These are phyloP conservation scores for Chaetomiaceae sp. DNA, from an alignment of 2,329 filamentous ascomycete species.

Conservation along the genomic window DNA sequence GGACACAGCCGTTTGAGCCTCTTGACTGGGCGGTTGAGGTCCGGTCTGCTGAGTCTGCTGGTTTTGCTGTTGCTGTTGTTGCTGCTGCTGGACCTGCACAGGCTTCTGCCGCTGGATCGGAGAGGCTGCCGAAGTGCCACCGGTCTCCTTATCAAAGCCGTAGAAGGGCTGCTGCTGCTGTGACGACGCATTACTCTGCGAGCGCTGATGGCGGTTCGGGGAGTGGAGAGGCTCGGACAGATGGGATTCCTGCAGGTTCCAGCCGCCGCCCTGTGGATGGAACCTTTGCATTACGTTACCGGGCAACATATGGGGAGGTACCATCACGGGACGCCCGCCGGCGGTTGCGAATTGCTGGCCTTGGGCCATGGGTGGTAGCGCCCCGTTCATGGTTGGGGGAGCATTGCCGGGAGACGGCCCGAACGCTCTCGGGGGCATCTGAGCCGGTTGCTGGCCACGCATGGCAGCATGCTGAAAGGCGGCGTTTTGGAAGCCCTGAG, in stretches of 20 bases:
- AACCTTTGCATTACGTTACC: slow-evolving; percentile 40
- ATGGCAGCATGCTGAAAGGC: slow-evolving; percentile 4
- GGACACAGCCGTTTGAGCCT: slow-evolving; percentile 1
- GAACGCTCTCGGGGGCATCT: slow-evolving; percentile 9
- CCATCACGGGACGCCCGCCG: slow-evolving; percentile 14
- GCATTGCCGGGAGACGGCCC: slow-evolving; percentile 13
- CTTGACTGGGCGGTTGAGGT: slow-evolving; percentile 8
- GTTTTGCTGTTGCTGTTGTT: slow-evolving; percentile 3
- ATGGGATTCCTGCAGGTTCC: slow-evolving; percentile 53
- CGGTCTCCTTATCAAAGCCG: slow-evolving; percentile 51
- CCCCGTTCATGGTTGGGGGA: slow-evolving; percentile 14
- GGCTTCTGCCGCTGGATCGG: slow-evolving; percentile 37
- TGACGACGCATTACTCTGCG: slow-evolving; percentile 30
- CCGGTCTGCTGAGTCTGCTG: slow-evolving; percentile 7
- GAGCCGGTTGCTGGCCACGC: slow-evolving; percentile 5
- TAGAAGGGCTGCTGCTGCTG: slow-evolving; percentile 33
- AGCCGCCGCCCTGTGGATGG: slow-evolving; percentile 42
- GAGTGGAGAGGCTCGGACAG: slow-evolving; percentile 47
- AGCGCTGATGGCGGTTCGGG: slow-evolving; percentile 35
- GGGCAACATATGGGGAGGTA: slow-evolving; percentile 20
- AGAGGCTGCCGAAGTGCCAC: slow-evolving; percentile 24
- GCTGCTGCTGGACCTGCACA: slow-evolving; percentile 33
- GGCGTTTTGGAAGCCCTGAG: slow-evolving; percentile 5
- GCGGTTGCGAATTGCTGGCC: slow-evolving; percentile 8
- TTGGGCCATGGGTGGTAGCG: slow-evolving; percentile 8